These are phyloP conservation scores for Marasmius fiardii DNA, from an alignment of 1,284 basidiomycete species.

Conservation along the genomic window DNA sequence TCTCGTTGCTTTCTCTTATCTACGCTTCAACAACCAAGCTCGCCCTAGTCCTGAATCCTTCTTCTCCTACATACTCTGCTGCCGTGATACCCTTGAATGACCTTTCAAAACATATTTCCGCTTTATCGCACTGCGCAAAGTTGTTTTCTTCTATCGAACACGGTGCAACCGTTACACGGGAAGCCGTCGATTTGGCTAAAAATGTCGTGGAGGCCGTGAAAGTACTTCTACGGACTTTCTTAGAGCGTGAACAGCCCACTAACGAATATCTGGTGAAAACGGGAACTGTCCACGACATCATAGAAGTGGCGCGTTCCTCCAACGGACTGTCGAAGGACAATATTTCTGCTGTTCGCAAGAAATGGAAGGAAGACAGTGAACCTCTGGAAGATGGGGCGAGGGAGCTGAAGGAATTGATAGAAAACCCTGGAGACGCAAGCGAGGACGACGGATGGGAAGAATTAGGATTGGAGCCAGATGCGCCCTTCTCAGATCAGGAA, in stretches of 20 bases:
- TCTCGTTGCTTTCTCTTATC: conserved; percentile 60
- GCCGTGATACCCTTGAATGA: conserved; percentile 56
- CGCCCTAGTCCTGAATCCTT: conserved; percentile 61
- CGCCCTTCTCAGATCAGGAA: conserved; percentile 40
- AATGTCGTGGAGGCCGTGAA: conserved; percentile 46
- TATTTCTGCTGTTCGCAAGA: conserved; percentile 51
- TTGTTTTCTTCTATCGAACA: conserved; percentile 45
- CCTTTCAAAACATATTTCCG: conserved; percentile 47
- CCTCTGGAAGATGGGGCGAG: conserved; percentile 59
- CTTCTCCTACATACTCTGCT: conserved; percentile 53
- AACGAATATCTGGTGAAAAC: conserved; percentile 60
- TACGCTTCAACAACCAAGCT: conserved; percentile 62
- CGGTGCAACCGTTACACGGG: conserved; percentile 52
- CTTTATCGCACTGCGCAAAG: conserved; percentile 55
- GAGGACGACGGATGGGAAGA: conserved; percentile 66
- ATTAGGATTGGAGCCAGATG: conserved; percentile 44
- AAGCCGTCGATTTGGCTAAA: conserved; percentile 38
- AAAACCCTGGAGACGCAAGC: conserved; percentile 32
- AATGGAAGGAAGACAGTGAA: conserved; percentile 53
- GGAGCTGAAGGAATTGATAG: conserved; percentile 57
- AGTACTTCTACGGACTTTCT: conserved; percentile 39
- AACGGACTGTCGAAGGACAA: conserved; percentile 56
- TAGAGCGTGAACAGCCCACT: conserved; percentile 25
- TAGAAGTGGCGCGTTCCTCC: conserved; percentile 46
- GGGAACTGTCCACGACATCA: conserved; percentile 61